Evolutionary conservation across 2,329 filamentous ascomycete species (phyloP), one percentile per base, ranked within the genome.

Genomic region (Hypoxylon sp.): DNA sequence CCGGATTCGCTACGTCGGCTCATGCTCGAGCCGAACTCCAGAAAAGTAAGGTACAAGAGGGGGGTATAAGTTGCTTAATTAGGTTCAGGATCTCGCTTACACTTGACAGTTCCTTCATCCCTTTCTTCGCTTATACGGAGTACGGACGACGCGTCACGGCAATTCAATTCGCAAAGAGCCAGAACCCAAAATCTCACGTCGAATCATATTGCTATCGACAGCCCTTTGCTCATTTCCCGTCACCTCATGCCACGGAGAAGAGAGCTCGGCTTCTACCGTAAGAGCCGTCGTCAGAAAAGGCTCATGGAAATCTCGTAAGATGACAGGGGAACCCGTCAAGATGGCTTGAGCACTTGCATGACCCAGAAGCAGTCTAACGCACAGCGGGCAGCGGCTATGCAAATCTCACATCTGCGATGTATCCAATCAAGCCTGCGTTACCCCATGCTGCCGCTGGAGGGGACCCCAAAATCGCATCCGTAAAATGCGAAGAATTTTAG

Each of bases 341-440:
- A 74, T 72, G 73, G 76, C 73, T 75, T 76, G 69, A 76, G 71
- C 77, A 78, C 76, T 78, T 78, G 76, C 77, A 79, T 78, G 73
- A 68, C 70, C 75, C 69, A 78, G 73, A 72, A 73, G 73, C 73
- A 75, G 72, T 74, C 77, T 79, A 79, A 79, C 76, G 77, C 77
- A 79, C 77, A 73, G 75, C 77, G 76, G 77, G 75, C 77, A 75
- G 77, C 77, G 77, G 77, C 76, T 79, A 79, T 79, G 77, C 77
- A 79, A 75, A 75, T 77, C 76, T 73, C 69, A 74, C 73, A 75
- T 72, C 72, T 74, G 67, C 58, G 59, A 71, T 68, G 62, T 69
- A 64, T 40, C 77, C 76, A 77, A 78, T 76, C 73, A 74, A 65
- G 71, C 40, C 57, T 59, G 67, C 48, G 66, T 71, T 76, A 74